Conservation (phyloP, 495 filamentous ascomycete genomes). For the Friedmanniomyces endolithicus region DNA sequence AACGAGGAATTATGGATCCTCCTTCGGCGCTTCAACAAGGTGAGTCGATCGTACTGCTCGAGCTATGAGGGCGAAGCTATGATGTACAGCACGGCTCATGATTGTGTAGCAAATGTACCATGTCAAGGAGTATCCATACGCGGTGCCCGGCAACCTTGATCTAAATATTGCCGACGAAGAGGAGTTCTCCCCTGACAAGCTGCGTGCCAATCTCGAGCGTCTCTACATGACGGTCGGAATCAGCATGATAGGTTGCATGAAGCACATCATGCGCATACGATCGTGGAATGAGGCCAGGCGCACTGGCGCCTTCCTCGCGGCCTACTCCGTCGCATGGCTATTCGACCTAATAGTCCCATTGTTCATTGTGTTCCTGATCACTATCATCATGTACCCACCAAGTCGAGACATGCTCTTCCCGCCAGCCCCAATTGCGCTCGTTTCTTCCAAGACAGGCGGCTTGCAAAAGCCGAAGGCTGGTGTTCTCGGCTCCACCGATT, state of each 20-base stretch:
- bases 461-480: conserved; percentile 58
- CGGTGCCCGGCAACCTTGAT: conserved; percentile 52
- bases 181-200: conserved; percentile 75
- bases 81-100: not conserved
- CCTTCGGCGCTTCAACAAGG: conserved; percentile 75
- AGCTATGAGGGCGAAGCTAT: not conserved
- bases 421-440: conserved; percentile 53
- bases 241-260: conserved; percentile 49
- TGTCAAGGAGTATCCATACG: conserved; percentile 53
- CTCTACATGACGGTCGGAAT: conserved; percentile 74
- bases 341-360: conserved; percentile 61
- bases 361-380: conserved; percentile 44
- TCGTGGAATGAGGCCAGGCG: conserved; percentile 66
- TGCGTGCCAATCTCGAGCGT: conserved; percentile 67
- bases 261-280: conserved; percentile 63
- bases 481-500: conserved; percentile 63
- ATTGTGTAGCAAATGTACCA: conserved; percentile 67
- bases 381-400: conserved; percentile 54
- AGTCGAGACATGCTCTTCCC: conserved; percentile 59
- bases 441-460: conserved; percentile 48
- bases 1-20: conserved; percentile 80
- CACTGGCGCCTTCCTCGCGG: conserved; percentile 53
- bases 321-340: conserved; percentile 63
- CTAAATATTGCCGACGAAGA: conserved; percentile 71
- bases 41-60: conserved; percentile 21